Base-by-base conservation (phyloP, 805 yeast genomes). In the Suhomyces tanzawaensis region DNA sequence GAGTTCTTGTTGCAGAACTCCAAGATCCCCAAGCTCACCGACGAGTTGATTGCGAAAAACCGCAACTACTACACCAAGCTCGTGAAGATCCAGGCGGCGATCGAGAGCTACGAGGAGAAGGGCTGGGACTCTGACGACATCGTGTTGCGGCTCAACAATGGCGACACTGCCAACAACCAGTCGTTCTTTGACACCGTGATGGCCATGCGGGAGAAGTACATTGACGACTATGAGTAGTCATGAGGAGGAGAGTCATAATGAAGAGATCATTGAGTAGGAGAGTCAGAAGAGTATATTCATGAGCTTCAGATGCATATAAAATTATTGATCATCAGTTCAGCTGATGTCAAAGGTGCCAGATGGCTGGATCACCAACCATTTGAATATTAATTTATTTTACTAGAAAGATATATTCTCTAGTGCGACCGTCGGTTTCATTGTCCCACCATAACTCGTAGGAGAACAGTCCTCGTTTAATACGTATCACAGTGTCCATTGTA, bases 121-220 rank as follows among this genome's bases (percentile, higher is more conserved):
- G 57, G 52, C 18, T 69, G 74, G 74, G 53, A 53, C 15, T 41
- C 47, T 12, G 68, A 63, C 13, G 74, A 69, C 41, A 67, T 69
- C 29, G 48, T 66, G 6, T 44, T 59, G 35, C 51, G 74, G 27
- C 53, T 69, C 36, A 42, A 14, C 12, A 24, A 12, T 7, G 41
- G 45, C 6, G 44, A 38, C 0, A 43, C 37, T 12, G 41, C 45
- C 11, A 14, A 38, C 21, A 24, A 28, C 21, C 44, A 39, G 14
- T 47, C 58, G n/a, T 40, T 66, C 19, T 49, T 44, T 29, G 60
- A 52, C 23, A 48, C 44, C 28, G 60, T 64, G 21, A 48, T 51
- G 50, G 42, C 40, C 16, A 55, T 62, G 58, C 51, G 60, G 23
- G 52, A 47, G 17, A 33, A 29, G 39, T 52, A 38, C 31, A 37